These are phyloP conservation scores for Echinosphaeria canescens DNA, from an alignment of 2,329 filamentous ascomycete genomes.

Conservation along the genomic window DNA sequence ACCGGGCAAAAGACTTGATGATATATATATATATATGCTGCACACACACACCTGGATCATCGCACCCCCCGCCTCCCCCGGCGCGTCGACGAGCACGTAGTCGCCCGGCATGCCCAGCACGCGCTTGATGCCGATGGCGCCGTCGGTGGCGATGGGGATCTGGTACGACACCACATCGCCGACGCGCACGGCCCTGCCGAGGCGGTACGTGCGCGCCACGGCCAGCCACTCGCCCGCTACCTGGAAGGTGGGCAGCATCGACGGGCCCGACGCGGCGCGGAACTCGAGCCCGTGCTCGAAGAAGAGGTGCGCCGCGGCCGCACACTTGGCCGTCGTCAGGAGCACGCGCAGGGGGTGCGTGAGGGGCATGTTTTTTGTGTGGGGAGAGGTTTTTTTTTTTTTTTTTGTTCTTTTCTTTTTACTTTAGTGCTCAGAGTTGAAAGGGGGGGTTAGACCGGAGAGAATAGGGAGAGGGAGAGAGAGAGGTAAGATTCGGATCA, in stretches of 20 bases:
- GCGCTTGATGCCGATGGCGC: constrained; percentile 60
- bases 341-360: neutral
- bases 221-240: constrained; percentile 46
- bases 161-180: constrained; percentile 69
- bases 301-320: constrained; percentile 25
- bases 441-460: too few species aligned
- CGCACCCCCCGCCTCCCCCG: constrained; percentile 20
- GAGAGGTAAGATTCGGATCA: constrained; percentile 1
- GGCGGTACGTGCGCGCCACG: constrained; percentile 42
- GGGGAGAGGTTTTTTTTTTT: too few species aligned
- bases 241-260: constrained; percentile 75
- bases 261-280: constrained; percentile 44
- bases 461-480: constrained; percentile 4
- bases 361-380: constrained; percentile 1
- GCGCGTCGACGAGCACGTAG: constrained; percentile 46
- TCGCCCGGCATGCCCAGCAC: constrained; percentile 58
- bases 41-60: constrained; percentile 42
- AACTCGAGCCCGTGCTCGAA: constrained; percentile 39
- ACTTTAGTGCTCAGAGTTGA: too few species aligned
- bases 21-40: too few species aligned
- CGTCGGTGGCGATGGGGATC: constrained; percentile 42
- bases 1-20: too few species aligned
- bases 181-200: constrained; percentile 43
- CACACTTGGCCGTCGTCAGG: constrained; percentile 20
- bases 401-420: too few species aligned